Evolutionary conservation across 192 early-diverging fungal species (phyloP).

Genomic region (Backusella parvicylindrica): DNA sequence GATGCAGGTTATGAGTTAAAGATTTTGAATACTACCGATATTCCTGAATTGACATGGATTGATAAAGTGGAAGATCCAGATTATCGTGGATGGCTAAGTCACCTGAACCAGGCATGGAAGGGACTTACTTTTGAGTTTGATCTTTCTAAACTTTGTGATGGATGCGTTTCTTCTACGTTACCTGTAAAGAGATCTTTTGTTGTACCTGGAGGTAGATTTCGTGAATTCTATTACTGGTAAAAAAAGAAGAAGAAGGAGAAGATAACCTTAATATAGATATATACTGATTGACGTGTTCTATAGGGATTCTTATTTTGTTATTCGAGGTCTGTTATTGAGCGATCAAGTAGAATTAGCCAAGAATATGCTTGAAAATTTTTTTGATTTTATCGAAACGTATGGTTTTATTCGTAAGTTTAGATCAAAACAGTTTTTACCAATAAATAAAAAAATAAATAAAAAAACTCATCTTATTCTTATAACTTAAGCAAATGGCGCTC

Average conservation of each 20-base stretch:
- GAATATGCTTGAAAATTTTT: constrained; percentile 58
- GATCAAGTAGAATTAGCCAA: constrained; percentile 45
- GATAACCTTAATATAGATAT: not conserved
- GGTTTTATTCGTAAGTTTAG: constrained; percentile 62
- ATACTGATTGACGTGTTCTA: not conserved
- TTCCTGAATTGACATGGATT: constrained; percentile 44
- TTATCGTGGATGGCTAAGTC: constrained; percentile 42
- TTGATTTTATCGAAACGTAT: constrained; percentile 52
- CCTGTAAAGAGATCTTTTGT: constrained; percentile 57
- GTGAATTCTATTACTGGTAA: constrained; percentile 70
- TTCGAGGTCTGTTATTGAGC: constrained; percentile 58
- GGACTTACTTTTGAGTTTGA: constrained; percentile 54
- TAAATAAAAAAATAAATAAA: not conserved
- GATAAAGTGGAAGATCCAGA: constrained; percentile 38
- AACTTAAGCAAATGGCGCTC: constrained; percentile 62
- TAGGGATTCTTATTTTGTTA: constrained; percentile 62
- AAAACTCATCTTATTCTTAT: not conserved
- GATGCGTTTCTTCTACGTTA: constrained; percentile 55
- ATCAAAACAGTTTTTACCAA: not conserved
- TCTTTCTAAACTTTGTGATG: constrained; percentile 44
- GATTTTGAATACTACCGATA: constrained; percentile 29
- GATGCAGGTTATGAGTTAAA: constrained; percentile 48
- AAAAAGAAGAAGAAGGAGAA: not conserved
- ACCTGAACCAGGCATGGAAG: constrained; percentile 56
- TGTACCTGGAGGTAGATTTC: constrained; percentile 68